Evolutionary conservation across 1,284 basidiomycete genomes (phyloP).

Genomic region (Tylopilus orsonianus): DNA sequence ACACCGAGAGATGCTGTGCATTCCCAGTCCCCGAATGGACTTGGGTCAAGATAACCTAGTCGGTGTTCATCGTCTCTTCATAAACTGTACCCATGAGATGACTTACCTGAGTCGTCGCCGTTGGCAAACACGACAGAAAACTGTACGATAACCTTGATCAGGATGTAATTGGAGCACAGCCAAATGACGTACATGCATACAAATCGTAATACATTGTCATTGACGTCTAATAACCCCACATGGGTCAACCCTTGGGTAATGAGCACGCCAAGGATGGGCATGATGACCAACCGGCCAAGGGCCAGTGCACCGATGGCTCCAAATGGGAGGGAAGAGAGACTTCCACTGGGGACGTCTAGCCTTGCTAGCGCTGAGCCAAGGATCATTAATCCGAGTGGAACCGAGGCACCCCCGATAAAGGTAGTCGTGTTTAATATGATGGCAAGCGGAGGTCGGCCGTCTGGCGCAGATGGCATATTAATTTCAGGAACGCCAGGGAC

Average conservation of each 20-base stretch:
- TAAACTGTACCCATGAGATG: neutral
- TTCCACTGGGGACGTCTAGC: conserved; percentile 50
- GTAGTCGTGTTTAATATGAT: conserved; percentile 63
- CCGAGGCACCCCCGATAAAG: conserved; percentile 71
- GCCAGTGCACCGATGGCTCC: conserved; percentile 66
- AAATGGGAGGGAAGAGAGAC: conserved; percentile 58
- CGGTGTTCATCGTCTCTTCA: conserved; percentile 1
- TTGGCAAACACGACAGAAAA: conserved; percentile 65
- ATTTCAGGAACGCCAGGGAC: conserved; percentile 45
- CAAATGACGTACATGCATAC: conserved; percentile 61
- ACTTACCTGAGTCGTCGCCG: conserved; percentile 57
- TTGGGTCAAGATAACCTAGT: conserved; percentile 61
- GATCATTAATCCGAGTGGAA: conserved; percentile 72
- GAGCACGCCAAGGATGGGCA: conserved; percentile 69
- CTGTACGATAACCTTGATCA: conserved; percentile 32
- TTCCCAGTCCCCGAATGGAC: conserved; percentile 65
- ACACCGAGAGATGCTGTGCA: conserved; percentile 59
- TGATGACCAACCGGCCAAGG: conserved; percentile 61
- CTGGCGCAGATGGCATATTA: conserved; percentile 63
- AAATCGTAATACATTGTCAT: conserved; percentile 65
- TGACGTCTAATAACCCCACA: conserved; percentile 47
- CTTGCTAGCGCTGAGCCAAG: conserved; percentile 75
- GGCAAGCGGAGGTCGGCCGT: conserved; percentile 72
- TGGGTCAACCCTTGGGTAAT: conserved; percentile 55
- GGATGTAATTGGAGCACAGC: neutral